Base-by-base conservation (phyloP, 345 rosid genomes). In the Lepidium didymum region DNA sequence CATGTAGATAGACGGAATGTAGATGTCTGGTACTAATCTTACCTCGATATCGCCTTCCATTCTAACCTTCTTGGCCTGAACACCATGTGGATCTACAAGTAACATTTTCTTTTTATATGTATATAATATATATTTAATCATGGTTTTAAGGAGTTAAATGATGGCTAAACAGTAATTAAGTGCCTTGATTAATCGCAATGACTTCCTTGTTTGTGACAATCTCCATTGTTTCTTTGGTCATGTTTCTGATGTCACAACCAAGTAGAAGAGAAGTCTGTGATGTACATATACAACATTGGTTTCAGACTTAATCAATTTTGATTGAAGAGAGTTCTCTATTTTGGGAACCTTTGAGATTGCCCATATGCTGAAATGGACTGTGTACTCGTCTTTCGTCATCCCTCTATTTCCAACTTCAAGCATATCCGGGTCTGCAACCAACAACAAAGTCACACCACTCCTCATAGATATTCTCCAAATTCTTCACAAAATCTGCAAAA, bases 351-450 rank as follows among this genome's bases (percentile, higher is more conserved):
- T 91, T 60, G 99, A 87, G 71, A 91, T 87, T 46, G 95, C 92
- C 97, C 99, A 94, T 46, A 94, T 74, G 76, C 96, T 94, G 64
- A 87, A 91, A 78, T 91, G 97, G 47, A 85, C 97, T 42, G 78
- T 79, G 70, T 94, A 94, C 69, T 94, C 99, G 23, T 85, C 77
- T 62, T 79, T 81, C 0, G 87, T 86, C 97, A 94, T 91, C 66
- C 99, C 96, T 73, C 99, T 97, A 75, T 94, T 94, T 3, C 97
- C 99, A 5, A 94, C 87, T 80, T 94, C 99, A 57, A 94, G 96
- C 99, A 94, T 94, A 80, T 94, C 99, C 52, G 99, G 96, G 69
- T 94, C 99, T 93, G 72, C 47, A 62, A 75, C 58, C 58, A 75
- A 58, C 57, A 74, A 44, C 52, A 59, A 36, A 35, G n/a, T 31